Percentiles rank a stretch among this genome's conserved stretches.
Evolutionary conservation across 1,284 basidiomycete species (phyloP).

Genomic region (Irpex rosettiformis): DNA sequence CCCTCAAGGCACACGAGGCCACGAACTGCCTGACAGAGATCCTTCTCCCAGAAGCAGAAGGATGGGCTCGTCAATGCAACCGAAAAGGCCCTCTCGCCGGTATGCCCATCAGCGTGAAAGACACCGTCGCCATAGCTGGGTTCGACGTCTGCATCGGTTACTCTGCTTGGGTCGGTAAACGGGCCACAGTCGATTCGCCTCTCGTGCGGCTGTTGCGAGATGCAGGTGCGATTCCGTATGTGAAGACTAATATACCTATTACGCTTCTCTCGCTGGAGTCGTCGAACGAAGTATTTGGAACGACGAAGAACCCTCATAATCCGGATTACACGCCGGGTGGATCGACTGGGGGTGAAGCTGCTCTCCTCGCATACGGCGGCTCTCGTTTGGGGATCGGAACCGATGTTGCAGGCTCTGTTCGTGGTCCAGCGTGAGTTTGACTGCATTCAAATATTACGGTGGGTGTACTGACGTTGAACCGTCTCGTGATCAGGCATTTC

Average conservation of each 20-base stretch:
- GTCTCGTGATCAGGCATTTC: conserved; percentile 24
- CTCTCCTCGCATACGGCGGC: conserved; percentile 65
- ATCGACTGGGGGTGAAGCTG: conserved; percentile 69
- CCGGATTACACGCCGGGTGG: conserved; percentile 60
- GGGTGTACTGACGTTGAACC: conserved; percentile 14
- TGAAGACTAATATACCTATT: conserved; percentile 74
- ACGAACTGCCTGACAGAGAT: conserved; percentile 61
- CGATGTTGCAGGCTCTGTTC: conserved; percentile 69
- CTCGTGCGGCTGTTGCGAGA: conserved; percentile 59
- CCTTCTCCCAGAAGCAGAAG: conserved; percentile 42
- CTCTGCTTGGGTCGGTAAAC: conserved; percentile 55
- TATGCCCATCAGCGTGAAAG: conserved; percentile 69
- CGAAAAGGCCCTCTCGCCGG: conserved; percentile 56
- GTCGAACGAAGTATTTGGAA: conserved; percentile 66
- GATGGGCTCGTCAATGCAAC: conserved; percentile 40
- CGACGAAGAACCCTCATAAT: conserved; percentile 64
- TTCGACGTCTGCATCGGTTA: conserved; percentile 77
- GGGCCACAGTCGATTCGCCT: conserved; percentile 48
- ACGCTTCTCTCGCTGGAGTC: conserved; percentile 78
- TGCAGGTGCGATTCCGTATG: conserved; percentile 73
- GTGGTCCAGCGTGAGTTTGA: conserved; percentile 67
- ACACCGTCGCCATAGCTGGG: conserved; percentile 60
- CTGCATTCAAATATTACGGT: not conserved
- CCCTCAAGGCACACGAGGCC: conserved; percentile 46
- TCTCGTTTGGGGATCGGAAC: conserved; percentile 72